phyloP scores from a whole-genome alignment of 805 yeast genomes.

The Kluyveromyces nonfermentans region DNA sequence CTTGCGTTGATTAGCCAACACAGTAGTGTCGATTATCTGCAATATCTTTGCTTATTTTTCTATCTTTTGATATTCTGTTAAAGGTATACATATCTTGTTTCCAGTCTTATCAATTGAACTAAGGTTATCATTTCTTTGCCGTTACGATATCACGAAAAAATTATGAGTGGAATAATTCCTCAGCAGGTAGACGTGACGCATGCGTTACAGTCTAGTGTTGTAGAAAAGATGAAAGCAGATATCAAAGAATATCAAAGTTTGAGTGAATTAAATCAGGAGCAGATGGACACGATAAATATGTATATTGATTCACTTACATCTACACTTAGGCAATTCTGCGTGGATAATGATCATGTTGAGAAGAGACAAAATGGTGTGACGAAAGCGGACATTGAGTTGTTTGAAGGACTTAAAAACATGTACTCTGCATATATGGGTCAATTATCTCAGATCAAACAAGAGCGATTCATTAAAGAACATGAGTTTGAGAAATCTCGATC shows the following conservation, averaged over 20 bases:
- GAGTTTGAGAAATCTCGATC: conserved; percentile 9
- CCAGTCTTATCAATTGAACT: background rate
- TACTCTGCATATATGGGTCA: conserved; percentile 24
- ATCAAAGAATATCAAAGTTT: conserved; percentile 13
- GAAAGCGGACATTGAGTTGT: conserved; percentile 21
- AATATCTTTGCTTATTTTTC: background rate
- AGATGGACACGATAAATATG: conserved; percentile 12
- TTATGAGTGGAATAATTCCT: conserved; percentile 16
- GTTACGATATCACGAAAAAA: background rate
- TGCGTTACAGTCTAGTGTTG: conserved; percentile 21
- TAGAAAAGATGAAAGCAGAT: conserved; percentile 23
- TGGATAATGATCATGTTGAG: conserved; percentile 24
- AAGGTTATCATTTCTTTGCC: background rate
- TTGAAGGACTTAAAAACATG: conserved; percentile 24
- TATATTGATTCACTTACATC: conserved; percentile 17
- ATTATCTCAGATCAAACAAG: conserved; percentile 13
- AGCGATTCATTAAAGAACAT: conserved; percentile 7
- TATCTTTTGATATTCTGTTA: background rate
- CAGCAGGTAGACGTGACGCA: conserved; percentile 26
- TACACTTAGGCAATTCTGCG: conserved; percentile 17
- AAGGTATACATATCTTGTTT: background rate
- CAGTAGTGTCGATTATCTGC: background rate
- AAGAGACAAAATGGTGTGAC: conserved; percentile 15
- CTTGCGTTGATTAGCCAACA: background rate
- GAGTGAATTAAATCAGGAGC: conserved; percentile 9